Evolutionary conservation across 768 basidiomycete species (phyloP), one percentile per base, ranked within the genome.

Genomic region (Fomitopsis serialis): DNA sequence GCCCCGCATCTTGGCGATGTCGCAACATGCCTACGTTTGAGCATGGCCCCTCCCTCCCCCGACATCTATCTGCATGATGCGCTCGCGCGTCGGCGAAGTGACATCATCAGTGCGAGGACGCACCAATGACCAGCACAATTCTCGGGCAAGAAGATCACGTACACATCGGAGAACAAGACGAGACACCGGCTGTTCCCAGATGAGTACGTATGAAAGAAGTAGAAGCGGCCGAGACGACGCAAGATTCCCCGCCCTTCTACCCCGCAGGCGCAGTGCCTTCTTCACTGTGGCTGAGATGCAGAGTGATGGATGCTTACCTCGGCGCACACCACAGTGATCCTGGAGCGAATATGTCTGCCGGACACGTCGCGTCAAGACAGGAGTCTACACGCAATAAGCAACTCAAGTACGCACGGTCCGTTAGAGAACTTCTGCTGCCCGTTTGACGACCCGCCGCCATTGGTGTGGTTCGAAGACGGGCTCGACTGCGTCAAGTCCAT

Each of bases 271-370:
- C 29, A 32, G 29, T 11, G 11, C 29, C 5, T 32, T 11, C 29
- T 11, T n/a, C n/a, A n/a, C 6, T 6, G 29, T 32, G 29, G 29
- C 29, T 11, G 11, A 11, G 6, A 11, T 32, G 29, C 23, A 51
- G 23, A 5, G 42, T 21, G 11, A 51, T 7, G 35, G 43, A 36
- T 25, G 60, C 77, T 29, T 32, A 87, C 87, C 81, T 90, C 88
- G 65, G 85, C 88, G 58, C 87, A 89, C 6, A 89, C 87, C 32
- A 89, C 87, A 42, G 87, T 89, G 57, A 89, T 82, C 46, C 87
- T 78, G 1, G 87, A 87, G 50, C 87, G 84, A 42, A 88, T 78
- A 72, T 84, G 82, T 27, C 82, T 85, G 68, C 23, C 52, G 3
- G 32, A 22, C 29, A 50, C 51, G 50, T 29, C 34, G 21, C 19